These are phyloP conservation scores for Corynascus novoguineensis DNA, from an alignment of 495 filamentous ascomycete genomes.

Conservation along the genomic window DNA sequence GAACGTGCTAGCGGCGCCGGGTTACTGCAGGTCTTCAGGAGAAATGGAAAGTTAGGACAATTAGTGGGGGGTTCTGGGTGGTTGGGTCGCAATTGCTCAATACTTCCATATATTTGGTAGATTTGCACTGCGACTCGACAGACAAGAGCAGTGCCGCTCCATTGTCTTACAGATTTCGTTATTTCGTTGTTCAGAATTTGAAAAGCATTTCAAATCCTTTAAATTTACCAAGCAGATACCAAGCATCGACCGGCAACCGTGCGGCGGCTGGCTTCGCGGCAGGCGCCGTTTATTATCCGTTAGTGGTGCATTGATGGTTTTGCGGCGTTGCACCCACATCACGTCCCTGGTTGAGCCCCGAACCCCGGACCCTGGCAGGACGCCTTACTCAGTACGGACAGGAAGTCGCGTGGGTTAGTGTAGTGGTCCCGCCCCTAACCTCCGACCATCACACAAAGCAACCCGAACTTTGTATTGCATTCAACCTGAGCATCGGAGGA, in stretches of 20 bases:
- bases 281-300: constrained; percentile 4
- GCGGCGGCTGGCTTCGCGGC: background rate
- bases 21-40: constrained; percentile 15
- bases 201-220: background rate
- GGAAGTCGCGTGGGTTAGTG: constrained; percentile 12
- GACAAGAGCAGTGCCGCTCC: background rate
- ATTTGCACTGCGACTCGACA: background rate
- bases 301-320: no score
- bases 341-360: background rate
- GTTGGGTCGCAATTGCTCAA: constrained; percentile 2
- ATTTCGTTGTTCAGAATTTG: background rate
- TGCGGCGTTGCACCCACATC: background rate
- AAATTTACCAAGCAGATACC: no score
- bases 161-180: no score
- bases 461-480: background rate
- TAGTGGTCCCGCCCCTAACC: constrained; percentile 10
- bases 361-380: constrained; percentile 10
- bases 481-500: background rate
- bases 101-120: background rate
- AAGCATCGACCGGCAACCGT: background rate
- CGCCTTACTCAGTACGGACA: no score
- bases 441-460: constrained; percentile 16
- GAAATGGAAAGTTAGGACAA: background rate
- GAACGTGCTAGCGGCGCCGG: constrained; percentile 5
- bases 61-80: background rate